A percentile compares a stretch with the other conserved stretches of the same genome.
Conservation (phyloP, 306 rosid genomes). For the Cicer chorassanicum region DNA sequence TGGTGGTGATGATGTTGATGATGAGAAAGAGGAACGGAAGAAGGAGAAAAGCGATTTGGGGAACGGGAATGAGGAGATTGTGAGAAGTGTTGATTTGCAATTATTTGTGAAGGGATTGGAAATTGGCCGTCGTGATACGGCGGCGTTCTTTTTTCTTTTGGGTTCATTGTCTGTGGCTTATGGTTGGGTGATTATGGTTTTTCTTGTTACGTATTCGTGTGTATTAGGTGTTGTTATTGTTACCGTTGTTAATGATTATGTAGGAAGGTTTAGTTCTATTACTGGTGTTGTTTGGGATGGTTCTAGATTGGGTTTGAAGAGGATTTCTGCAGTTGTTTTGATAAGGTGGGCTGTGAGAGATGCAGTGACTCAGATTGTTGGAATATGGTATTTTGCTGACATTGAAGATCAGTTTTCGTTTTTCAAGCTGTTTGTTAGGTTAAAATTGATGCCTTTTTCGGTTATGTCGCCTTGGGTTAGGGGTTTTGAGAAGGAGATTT, state of each 20-base stretch:
- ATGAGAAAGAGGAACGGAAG: constrained; percentile 32
- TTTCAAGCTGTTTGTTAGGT: constrained; percentile 89
- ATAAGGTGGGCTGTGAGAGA: constrained; percentile 99
- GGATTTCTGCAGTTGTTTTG: constrained; percentile 89
- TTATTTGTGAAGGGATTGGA: constrained; percentile 75
- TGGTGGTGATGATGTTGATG: constrained; percentile 13
- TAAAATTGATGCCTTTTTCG: constrained; percentile 96
- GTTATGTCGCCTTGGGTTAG: constrained; percentile 88
- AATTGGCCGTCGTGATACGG: constrained; percentile 78
- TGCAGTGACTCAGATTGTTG: constrained; percentile 92
- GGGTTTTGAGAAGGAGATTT: constrained; percentile 84
- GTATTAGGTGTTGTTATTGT: constrained; percentile 83
- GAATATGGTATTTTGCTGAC: constrained; percentile 94
- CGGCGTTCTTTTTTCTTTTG: constrained; percentile 68
- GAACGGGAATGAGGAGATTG: constrained; percentile 48
- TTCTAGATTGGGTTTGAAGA: constrained; percentile 83
- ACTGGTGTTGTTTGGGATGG: constrained; percentile 80
- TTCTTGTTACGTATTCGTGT: constrained; percentile 85
- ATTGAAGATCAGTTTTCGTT: constrained; percentile 96
- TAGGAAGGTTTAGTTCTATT: constrained; percentile 72
- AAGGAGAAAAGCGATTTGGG: constrained; percentile 51
- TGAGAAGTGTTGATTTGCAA: constrained; percentile 63
- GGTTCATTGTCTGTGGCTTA: constrained; percentile 76
- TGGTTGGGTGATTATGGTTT: constrained; percentile 85
- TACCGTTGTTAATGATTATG: constrained; percentile 69